phyloP scores from a whole-genome alignment of 2,329 filamentous ascomycete genomes.

The Keithomyces neogunnii region DNA sequence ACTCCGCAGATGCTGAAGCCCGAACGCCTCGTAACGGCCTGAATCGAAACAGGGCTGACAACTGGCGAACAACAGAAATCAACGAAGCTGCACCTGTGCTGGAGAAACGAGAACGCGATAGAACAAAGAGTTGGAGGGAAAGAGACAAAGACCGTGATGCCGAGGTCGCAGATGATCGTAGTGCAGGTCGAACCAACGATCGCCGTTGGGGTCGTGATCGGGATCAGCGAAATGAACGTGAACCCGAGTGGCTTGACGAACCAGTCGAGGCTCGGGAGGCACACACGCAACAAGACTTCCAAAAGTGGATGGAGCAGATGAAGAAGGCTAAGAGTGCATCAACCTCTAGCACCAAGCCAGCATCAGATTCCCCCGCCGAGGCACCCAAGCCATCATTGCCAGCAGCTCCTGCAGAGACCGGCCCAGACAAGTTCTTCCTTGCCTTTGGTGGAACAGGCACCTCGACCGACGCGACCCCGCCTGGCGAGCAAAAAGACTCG shows the following conservation, averaged over 20 bases:
- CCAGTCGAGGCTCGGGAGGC: constrained; percentile 59
- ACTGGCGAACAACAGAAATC: constrained; percentile 61
- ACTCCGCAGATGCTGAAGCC: constrained; percentile 44
- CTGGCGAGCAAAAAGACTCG: constrained; percentile 36
- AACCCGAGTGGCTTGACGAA: constrained; percentile 86
- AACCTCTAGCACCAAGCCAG: constrained; percentile 19
- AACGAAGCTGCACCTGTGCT: constrained; percentile 20
- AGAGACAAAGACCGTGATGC: constrained; percentile 41
- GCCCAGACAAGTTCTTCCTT: constrained; percentile 71
- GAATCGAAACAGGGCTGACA: constrained; percentile 57
- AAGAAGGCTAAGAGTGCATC: constrained; percentile 50
- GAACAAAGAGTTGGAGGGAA: constrained; percentile 56
- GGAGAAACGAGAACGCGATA: constrained; percentile 44
- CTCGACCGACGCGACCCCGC: constrained; percentile 40
- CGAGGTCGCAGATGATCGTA: constrained; percentile 47
- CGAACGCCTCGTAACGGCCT: constrained; percentile 55
- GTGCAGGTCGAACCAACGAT: constrained; percentile 35
- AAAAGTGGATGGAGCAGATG: constrained; percentile 91
- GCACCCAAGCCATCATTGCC: constrained; percentile 46
- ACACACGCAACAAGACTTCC: constrained; percentile 84
- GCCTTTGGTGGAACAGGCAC: constrained; percentile 37
- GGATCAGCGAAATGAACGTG: constrained; percentile 59
- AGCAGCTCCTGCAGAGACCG: constrained; percentile 54
- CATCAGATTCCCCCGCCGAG: constrained; percentile 30
- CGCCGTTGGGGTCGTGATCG: constrained; percentile 50